Evolutionary conservation across 1,284 basidiomycete species (phyloP).

Genomic region (Thecaphora frezii): DNA sequence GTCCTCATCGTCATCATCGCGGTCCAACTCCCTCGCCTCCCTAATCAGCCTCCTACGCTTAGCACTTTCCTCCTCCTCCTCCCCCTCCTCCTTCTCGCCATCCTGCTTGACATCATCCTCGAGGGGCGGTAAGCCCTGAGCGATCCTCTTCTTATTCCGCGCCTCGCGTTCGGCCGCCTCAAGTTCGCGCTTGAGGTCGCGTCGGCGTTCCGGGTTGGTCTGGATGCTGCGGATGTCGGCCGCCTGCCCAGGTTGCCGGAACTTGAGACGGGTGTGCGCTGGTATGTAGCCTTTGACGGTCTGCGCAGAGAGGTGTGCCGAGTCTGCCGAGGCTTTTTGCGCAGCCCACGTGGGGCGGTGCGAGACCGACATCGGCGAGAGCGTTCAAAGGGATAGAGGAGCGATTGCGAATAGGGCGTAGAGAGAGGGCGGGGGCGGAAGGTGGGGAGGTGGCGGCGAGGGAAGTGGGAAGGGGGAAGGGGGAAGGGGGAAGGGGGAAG

Average conservation of each 20-base stretch:
- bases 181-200: constrained; percentile 49
- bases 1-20: constrained; percentile 16
- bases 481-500: too few relatives aligned
- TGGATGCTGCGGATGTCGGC: constrained; percentile 1
- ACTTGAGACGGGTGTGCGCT: constrained; percentile 54
- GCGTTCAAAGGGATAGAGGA: too few relatives aligned
- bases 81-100: constrained; percentile 10
- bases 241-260: constrained; percentile 37
- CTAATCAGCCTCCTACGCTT: constrained; percentile 16
- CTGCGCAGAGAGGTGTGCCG: constrained; percentile 30
- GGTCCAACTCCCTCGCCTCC: constrained; percentile 16
- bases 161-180: constrained; percentile 40
- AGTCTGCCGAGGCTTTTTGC: constrained; percentile 40
- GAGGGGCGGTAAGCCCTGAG: constrained; percentile 15
- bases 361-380: constrained; percentile 49
- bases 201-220: constrained; percentile 2
- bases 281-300: constrained; percentile 24
- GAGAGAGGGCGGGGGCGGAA: too few relatives aligned
- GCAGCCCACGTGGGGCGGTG: constrained; percentile 57
- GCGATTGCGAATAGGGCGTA: too few relatives aligned
- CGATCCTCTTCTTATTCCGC: constrained; percentile 21
- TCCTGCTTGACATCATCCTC: constrained; percentile 6
- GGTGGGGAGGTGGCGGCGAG: too few relatives aligned
- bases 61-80: constrained; percentile 13
- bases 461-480: too few relatives aligned